phyloP scores from a whole-genome alignment of 2,329 filamentous ascomycete genomes.

The Paramyrothecium sp. region DNA sequence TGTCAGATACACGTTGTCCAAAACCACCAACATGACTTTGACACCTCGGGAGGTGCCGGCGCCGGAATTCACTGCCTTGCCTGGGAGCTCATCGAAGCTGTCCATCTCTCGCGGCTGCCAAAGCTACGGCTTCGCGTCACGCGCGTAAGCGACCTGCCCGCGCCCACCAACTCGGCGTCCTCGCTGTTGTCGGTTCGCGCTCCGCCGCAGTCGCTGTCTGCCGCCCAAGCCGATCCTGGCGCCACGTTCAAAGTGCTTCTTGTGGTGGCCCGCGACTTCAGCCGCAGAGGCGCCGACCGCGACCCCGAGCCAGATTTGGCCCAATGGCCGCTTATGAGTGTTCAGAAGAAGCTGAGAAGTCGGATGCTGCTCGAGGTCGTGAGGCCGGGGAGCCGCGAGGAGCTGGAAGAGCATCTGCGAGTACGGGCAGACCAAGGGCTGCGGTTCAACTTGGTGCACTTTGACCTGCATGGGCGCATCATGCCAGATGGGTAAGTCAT shows the following conservation, averaged over 20 bases:
- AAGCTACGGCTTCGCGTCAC: conserved; percentile 20
- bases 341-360: conserved; percentile 22
- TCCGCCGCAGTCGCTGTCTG: conserved; percentile 11
- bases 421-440: conserved; percentile 16
- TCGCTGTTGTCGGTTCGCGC: not conserved
- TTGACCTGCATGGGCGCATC: conserved; percentile 24
- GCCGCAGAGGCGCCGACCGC: conserved; percentile 17
- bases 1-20: conserved; percentile 22
- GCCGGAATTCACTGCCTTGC: conserved; percentile 23
- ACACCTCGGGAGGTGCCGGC: conserved; percentile 1
- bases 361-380: conserved; percentile 21
- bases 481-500: conserved; percentile 19
- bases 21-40: conserved; percentile 13
- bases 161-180: not conserved
- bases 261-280: conserved; percentile 24
- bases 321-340: conserved; percentile 25
- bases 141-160: conserved; percentile 19
- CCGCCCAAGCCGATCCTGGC: conserved; percentile 14
- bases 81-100: conserved; percentile 24
- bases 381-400: conserved; percentile 20
- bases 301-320: conserved; percentile 26
- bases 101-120: conserved; percentile 11
- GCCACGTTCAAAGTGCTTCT: conserved; percentile 21
- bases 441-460: conserved; percentile 23
- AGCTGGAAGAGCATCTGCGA: conserved; percentile 18